Base-by-base conservation (phyloP, 345 rosid species). In the Diplotaxis tenuifolia region DNA sequence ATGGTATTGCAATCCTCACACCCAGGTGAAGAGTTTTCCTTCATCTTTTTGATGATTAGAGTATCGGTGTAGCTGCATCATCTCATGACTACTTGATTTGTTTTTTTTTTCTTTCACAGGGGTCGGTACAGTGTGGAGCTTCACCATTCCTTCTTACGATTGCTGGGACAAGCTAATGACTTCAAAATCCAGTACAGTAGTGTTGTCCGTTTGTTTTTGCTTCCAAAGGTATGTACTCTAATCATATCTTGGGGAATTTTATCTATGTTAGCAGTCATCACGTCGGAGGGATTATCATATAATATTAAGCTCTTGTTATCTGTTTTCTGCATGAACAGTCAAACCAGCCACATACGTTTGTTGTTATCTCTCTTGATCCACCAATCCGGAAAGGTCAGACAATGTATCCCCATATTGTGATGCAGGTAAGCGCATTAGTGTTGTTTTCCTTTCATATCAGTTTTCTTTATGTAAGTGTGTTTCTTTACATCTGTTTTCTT, bases 361-460 rank as follows among this genome's bases (percentile, higher is more conserved):
- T 95, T 65, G 81, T 95, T 53, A 86, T 95, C 67, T 87, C 97
- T 74, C 92, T 95, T 64, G 99, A 95, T 83, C 99, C 99, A 21
- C 98, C 98, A 19, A 95, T 95, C 69, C 94, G 97, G 25, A 95
- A 95, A 82, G 99, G 98, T 67, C 97, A 92, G 83, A 95, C 99
- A 16, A 55, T 95, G 82, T 95, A 92, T 60, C 98, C 98, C 1
- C 98, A 92, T 75, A 87, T 92, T 53, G 99, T 95, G 68, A 77
- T 90, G 87, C 97, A 90, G 98, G 98, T 95, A 85, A 75, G 32
- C 38, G 32, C 38, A 16, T 56, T 53, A 19, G 42, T 70, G 22
- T 9, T 6, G 29, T 53, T 20, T 14, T 65, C 38, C 10, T 55
- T 63, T 27, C 27, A 10, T 12, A 19, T 71, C 28, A 34, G 0